Percentiles rank a stretch among this genome's conserved stretches.
These are phyloP conservation scores for Russula vinacea DNA, from an alignment of 768 basidiomycete species.

Conservation along the genomic window DNA sequence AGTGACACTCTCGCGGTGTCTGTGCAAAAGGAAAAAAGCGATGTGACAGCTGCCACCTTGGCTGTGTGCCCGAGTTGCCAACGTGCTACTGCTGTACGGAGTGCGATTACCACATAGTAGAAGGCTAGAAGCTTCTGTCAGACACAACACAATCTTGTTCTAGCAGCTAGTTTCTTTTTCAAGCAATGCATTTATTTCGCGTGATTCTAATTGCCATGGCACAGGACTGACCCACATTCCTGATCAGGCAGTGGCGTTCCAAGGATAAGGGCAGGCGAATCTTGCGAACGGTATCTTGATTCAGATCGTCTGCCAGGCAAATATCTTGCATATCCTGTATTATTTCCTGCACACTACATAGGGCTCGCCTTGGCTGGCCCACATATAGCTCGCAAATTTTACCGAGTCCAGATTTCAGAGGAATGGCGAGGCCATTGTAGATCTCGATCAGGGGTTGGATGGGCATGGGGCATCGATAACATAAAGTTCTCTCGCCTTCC, in stretches of 20 bases:
- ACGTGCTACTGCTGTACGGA: too few relatives aligned
- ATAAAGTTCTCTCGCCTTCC: neutral
- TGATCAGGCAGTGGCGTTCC: conserved; percentile 12
- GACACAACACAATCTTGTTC: neutral
- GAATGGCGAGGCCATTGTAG: neutral
- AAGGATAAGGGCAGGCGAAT: neutral
- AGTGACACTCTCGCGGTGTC: too few relatives aligned
- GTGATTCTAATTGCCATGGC: neutral
- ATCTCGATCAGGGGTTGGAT: conserved; percentile 10
- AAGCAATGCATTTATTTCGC: neutral
- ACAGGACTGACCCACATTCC: neutral
- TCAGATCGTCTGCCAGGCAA: neutral
- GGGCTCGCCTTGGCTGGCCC: neutral
- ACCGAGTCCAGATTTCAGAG: neutral
- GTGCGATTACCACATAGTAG: neutral
- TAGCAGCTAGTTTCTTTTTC: neutral
- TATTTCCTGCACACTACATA: neutral
- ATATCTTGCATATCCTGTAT: neutral
- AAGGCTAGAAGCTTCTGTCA: conserved; percentile 13
- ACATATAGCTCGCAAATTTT: neutral
- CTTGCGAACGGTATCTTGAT: neutral
- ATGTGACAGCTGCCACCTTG: too few relatives aligned
- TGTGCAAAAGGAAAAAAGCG: too few relatives aligned
- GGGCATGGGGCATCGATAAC: conserved; percentile 3
- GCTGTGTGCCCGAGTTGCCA: too few relatives aligned